phyloP scores from a whole-genome alignment of 108 stramenopile genomes.

The Skeletonema menzelii region DNA sequence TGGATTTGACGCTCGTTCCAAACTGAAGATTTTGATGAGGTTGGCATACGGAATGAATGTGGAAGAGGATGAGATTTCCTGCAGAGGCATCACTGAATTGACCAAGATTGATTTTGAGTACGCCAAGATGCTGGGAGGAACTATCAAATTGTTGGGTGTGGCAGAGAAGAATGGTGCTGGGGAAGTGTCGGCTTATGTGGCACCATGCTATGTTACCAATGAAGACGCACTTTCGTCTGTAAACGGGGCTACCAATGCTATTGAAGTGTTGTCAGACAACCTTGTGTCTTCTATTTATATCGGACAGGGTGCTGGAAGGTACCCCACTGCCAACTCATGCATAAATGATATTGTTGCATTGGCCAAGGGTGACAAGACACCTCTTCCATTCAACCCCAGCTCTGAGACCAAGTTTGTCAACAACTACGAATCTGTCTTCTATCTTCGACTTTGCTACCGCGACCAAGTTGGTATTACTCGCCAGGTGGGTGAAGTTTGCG shows the following conservation, averaged over 20 bases:
- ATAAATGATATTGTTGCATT: conserved; percentile 85
- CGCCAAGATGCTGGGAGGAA: conserved; percentile 90
- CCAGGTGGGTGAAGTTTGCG: conserved; percentile 83
- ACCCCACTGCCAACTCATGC: conserved; percentile 87
- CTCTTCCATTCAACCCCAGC: conserved; percentile 72
- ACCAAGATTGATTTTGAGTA: conserved; percentile 89
- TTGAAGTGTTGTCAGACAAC: conserved; percentile 80
- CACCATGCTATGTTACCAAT: conserved; percentile 77
- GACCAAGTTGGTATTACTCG: conserved; percentile 81
- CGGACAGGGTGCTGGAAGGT: conserved; percentile 89
- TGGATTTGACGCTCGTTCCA: conserved; percentile 88
- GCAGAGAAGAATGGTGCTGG: conserved; percentile 55
- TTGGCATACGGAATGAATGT: conserved; percentile 88
- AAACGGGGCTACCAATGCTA: conserved; percentile 85
- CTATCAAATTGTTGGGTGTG: conserved; percentile 86
- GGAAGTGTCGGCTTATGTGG: conserved; percentile 80
- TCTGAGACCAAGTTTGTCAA: conserved; percentile 58
- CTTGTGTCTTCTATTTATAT: conserved; percentile 75
- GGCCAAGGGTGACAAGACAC: conserved; percentile 74
- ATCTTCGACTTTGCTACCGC: conserved; percentile 77
- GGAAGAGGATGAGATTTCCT: conserved; percentile 79
- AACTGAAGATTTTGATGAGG: conserved; percentile 87
- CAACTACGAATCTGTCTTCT: conserved; percentile 84
- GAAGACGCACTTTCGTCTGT: conserved; percentile 75
- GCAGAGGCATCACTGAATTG: conserved; percentile 84